Evolutionary conservation across 2,329 filamentous ascomycete genomes (phyloP).

Genomic region (Colletotrichum sp.): DNA sequence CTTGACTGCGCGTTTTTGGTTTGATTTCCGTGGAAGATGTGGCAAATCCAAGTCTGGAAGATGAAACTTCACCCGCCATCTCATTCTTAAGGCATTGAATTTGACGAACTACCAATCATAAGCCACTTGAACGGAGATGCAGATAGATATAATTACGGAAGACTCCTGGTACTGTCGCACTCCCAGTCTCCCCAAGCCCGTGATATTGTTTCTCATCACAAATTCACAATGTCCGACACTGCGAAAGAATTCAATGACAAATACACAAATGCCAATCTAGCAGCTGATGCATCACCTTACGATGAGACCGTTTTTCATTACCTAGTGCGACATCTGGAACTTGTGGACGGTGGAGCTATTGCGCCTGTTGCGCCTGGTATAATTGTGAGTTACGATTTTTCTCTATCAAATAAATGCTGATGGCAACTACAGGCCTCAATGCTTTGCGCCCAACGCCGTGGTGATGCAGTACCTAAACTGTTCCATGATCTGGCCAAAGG

Average conservation of each 20-base stretch:
- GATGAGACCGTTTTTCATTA: not conserved
- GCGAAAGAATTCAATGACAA: not conserved
- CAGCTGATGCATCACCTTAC: not conserved
- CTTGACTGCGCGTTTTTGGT: not conserved
- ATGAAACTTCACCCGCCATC: not conserved
- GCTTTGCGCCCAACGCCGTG: not conserved
- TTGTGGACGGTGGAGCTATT: not conserved
- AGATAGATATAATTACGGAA: not conserved
- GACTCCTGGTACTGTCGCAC: not conserved
- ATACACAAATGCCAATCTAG: not conserved
- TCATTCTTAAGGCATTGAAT: not conserved
- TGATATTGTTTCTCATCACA: accelerated
- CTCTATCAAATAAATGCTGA: not conserved
- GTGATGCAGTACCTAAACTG: not conserved
- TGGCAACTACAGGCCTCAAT: not conserved
- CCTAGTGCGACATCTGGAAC: not conserved
- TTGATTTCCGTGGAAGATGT: not conserved
- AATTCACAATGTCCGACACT: not conserved
- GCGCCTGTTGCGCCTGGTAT: not conserved
- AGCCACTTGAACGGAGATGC: not conserved
- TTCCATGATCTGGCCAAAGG: not conserved
- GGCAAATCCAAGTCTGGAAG: not conserved
- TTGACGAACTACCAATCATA: not conserved
- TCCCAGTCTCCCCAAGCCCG: not conserved
- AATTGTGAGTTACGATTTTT: accelerated